Conservation (phyloP, 768 basidiomycete genomes). For the Tricholoma matsutake region DNA sequence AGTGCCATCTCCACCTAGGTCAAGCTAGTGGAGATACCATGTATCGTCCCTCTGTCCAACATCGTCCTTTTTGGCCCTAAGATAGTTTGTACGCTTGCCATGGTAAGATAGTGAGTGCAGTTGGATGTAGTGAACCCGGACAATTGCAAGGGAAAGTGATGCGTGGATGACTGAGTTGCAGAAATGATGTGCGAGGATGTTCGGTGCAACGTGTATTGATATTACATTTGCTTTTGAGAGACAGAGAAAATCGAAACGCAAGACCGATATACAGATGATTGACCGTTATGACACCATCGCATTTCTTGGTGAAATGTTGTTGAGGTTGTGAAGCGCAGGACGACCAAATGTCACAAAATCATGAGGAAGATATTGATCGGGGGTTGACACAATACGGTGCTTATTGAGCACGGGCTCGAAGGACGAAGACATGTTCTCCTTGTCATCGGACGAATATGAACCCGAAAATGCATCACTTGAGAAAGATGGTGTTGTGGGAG, state of each 20-base stretch:
- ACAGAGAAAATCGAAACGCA: conserved; percentile 41
- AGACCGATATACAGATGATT: conserved; percentile 33
- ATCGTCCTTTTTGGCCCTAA: conserved; percentile 28
- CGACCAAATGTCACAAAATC: conserved; percentile 80
- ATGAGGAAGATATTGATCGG: conserved; percentile 77
- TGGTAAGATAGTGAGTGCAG: conserved; percentile 42
- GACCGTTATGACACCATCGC: conserved; percentile 55
- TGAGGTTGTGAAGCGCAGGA: conserved; percentile 74
- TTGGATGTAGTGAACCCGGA: conserved; percentile 39
- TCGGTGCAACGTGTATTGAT: conserved; percentile 62
- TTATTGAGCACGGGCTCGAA: conserved; percentile 77
- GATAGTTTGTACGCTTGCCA: conserved; percentile 50
- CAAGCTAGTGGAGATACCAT: conserved; percentile 13
- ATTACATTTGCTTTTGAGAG: conserved; percentile 75
- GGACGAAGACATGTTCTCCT: conserved; percentile 72
- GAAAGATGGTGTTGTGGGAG: conserved; percentile 71
- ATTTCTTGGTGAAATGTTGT: conserved; percentile 62
- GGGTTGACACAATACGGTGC: conserved; percentile 60
- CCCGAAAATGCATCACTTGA: conserved; percentile 56
- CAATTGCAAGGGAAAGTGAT: conserved; percentile 69
- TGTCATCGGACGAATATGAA: conserved; percentile 60
- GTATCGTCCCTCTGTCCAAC: conserved; percentile 24
- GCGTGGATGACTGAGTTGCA: conserved; percentile 65
- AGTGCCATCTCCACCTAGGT: neutral
- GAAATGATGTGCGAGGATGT: conserved; percentile 59